These are phyloP conservation scores for Cytospora piceae DNA, from an alignment of 2,329 filamentous ascomycete genomes.

Conservation along the genomic window DNA sequence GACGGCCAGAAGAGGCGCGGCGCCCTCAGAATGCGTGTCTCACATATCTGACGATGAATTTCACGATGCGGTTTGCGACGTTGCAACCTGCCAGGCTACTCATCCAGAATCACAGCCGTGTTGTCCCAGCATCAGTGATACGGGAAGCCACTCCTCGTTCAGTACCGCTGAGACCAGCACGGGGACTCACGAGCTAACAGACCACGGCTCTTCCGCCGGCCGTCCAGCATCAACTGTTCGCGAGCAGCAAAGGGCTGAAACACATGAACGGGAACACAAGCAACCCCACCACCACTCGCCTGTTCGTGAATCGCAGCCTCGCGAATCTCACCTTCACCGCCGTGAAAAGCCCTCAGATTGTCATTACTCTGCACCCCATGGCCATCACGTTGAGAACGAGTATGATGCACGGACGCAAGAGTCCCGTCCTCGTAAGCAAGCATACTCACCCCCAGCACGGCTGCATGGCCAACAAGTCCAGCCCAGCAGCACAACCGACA, in stretches of 20 bases:
- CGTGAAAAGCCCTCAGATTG: background rate
- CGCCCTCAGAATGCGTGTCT: slow-evolving; percentile 25
- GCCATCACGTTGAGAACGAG: background rate
- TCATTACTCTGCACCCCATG: background rate
- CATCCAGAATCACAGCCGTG: slow-evolving; percentile 32
- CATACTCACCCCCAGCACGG: background rate
- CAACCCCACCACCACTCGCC: slow-evolving; percentile 25
- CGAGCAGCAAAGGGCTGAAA: slow-evolving; percentile 3
- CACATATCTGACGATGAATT: slow-evolving; percentile 26
- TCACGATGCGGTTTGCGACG: slow-evolving; percentile 27
- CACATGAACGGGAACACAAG: slow-evolving; percentile 20
- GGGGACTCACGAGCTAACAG: slow-evolving; percentile 25
- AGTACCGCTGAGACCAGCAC: slow-evolving; percentile 17
- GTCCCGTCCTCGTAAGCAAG: background rate
- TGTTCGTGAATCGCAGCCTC: background rate
- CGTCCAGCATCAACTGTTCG: background rate
- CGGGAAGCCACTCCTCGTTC: slow-evolving; percentile 4
- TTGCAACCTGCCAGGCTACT: slow-evolving; percentile 32
- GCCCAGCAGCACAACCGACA: background rate
- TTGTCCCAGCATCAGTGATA: slow-evolving; percentile 34
- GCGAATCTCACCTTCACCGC: background rate
- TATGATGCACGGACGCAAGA: background rate
- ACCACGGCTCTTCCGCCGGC: background rate
- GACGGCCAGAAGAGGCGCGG: background rate
- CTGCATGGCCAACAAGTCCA: background rate